A percentile compares a stretch with the other conserved stretches of the same genome.
Conservation (phyloP, 345 rosid species). For the Raphanus sativus region DNA sequence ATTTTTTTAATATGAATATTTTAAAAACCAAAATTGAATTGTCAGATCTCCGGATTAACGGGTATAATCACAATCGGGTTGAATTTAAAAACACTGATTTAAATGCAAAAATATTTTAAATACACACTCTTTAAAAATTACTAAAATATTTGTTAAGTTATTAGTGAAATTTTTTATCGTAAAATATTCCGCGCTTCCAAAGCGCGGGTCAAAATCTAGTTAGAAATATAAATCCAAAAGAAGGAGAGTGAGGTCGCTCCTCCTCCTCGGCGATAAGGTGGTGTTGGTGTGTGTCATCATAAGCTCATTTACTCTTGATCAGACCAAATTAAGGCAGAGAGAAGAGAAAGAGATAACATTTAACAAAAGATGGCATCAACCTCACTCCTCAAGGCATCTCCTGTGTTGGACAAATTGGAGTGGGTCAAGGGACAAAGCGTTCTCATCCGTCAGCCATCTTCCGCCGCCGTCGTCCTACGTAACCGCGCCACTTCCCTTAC, state of each 20-base stretch:
- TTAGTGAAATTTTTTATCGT: no score
- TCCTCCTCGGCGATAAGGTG: conserved; percentile 31
- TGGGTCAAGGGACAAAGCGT: conserved; percentile 72
- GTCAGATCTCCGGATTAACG: no score
- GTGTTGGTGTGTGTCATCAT: background rate
- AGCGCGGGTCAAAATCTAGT: no score
- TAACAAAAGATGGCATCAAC: conserved; percentile 71
- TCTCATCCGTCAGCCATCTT: conserved; percentile 55
- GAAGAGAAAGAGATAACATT: conserved; percentile 6
- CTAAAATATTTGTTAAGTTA: no score
- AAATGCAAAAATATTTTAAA: no score
- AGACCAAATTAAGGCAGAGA: conserved; percentile 20
- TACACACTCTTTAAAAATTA: no score
- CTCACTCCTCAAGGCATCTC: conserved; percentile 78
- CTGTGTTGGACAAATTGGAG: conserved; percentile 77
- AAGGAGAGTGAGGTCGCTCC: conserved; percentile 29
- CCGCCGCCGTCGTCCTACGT: conserved; percentile 55
- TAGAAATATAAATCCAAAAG: conserved; percentile 49
- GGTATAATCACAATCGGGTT: no score
- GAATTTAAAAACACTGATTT: no score
- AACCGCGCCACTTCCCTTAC: conserved; percentile 51
- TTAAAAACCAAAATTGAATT: no score
- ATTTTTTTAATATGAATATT: no score
- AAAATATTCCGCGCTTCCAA: no score
- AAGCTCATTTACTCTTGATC: conserved; percentile 24